Conservation (phyloP, 2,329 filamentous ascomycete genomes). For the Onygenales sp. region DNA sequence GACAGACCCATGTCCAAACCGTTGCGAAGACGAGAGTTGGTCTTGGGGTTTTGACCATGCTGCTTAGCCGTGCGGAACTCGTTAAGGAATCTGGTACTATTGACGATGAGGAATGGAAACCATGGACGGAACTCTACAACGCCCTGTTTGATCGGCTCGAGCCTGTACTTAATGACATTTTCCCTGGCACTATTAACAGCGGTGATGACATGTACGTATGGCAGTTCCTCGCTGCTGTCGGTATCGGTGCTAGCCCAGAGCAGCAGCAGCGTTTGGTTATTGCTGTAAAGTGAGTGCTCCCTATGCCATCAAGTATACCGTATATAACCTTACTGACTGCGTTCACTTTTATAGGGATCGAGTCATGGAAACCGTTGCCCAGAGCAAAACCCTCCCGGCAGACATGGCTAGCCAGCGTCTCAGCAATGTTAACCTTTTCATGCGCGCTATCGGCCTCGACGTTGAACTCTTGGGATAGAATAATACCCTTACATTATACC, state of each 20-base stretch:
- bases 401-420: slow-evolving; percentile 77
- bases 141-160: slow-evolving; percentile 80
- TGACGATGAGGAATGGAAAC: slow-evolving; percentile 63
- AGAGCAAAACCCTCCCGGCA: slow-evolving; percentile 79
- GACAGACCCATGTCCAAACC: slow-evolving; percentile 71
- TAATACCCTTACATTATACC: background rate
- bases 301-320: background rate
- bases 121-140: slow-evolving; percentile 79
- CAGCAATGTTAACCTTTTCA: slow-evolving; percentile 93
- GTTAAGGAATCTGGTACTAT: slow-evolving; percentile 71
- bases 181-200: slow-evolving; percentile 82
- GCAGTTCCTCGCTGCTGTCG: slow-evolving; percentile 94
- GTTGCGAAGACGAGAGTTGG: slow-evolving; percentile 82
- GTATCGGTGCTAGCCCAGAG: slow-evolving; percentile 83
- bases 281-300: slow-evolving; percentile 63
- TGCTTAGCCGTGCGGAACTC: slow-evolving; percentile 87
- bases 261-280: slow-evolving; percentile 92
- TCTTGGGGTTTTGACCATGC: slow-evolving; percentile 81
- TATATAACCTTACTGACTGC: slow-evolving; percentile 7
- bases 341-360: slow-evolving; percentile 50
- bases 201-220: slow-evolving; percentile 94
- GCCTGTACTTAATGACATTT: slow-evolving; percentile 71
- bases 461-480: slow-evolving; percentile 63
- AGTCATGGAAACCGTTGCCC: slow-evolving; percentile 86
- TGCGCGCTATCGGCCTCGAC: slow-evolving; percentile 97